Evolutionary conservation across 1,284 basidiomycete genomes (phyloP), one percentile per base, ranked within the genome.

Genomic region (Pseudozyma sp.): DNA sequence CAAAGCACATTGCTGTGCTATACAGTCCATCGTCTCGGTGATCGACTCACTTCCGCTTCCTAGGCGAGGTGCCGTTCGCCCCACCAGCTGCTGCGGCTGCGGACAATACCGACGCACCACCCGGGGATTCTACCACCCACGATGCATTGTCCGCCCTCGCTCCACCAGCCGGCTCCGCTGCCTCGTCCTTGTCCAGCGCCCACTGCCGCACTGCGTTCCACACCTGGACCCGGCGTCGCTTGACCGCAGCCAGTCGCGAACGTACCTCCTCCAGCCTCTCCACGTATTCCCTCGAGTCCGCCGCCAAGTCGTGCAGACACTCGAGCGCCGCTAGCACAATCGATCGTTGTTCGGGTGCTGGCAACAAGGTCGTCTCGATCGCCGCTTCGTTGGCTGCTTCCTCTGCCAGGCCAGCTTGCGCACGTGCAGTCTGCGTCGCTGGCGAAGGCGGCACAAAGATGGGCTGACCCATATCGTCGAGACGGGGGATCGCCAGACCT

Each of bases 261-360:
- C 87, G 81, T 1, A 87, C 85, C 80, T 88, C 87, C 51, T 87
- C 86, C 29, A 88, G 76, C 13, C 87, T 80, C 56, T 86, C 86
- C 57, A 86, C 86, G 74, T 87, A 88, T 79, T 87, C 87, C 17
- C 84, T 80, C 49, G 86, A 86, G 73, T 88, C 87, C 19, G 85
- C 85, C 11, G 86, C 80, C 37, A 88, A 77, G 68, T 87, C 87
- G 56, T 68, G 74, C 47, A 68, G 78, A 54, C 47, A 82, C 46
- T 80, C 77, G 14, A 84, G 58, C 51, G 81, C 77, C 3, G 79
- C 75, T 11, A 78, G 75, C 43, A 83, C 74, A 43, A 83, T 77
- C 1, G 78, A 81, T 1, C 78, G 68, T 55, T 84, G 82, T 48
- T 81, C 75, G 30, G 70, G 64, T 7, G 74, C 72, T 8, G 80